phyloP scores from a whole-genome alignment of 2,329 filamentous ascomycete species.

The Xenoacremonium recifei region DNA sequence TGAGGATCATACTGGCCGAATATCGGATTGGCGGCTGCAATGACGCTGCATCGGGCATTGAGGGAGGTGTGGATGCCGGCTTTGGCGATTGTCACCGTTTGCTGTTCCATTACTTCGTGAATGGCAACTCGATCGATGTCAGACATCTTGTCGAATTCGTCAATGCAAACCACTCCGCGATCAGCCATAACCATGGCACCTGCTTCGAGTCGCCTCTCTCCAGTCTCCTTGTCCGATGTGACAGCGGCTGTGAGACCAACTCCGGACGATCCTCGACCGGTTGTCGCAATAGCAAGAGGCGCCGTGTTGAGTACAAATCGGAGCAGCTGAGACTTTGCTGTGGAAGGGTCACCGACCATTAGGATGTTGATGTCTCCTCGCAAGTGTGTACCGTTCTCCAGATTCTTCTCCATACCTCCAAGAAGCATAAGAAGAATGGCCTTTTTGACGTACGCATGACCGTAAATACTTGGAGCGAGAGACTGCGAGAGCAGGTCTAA shows the following conservation, averaged over 20 bases:
- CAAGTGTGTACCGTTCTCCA: conserved; percentile 96
- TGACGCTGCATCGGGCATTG: conserved; percentile 93
- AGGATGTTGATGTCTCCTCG: conserved; percentile 98
- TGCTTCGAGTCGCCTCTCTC: conserved; percentile 89
- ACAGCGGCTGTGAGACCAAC: conserved; percentile 97
- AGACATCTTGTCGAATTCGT: conserved; percentile 99
- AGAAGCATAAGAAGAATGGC: conserved; percentile 93
- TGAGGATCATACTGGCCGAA: conserved; percentile 98
- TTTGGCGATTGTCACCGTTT: conserved; percentile 98
- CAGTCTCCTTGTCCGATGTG: conserved; percentile 95
- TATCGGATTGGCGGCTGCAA: conserved; percentile 95
- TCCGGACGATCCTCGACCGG: conserved; percentile 92
- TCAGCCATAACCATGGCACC: conserved; percentile 99
- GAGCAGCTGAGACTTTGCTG: conserved; percentile 95
- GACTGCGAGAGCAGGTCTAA: conserved; percentile 93
- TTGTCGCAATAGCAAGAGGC: conserved; percentile 93
- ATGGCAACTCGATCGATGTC: conserved; percentile 97
- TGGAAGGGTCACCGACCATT: conserved; percentile 98
- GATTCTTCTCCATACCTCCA: conserved; percentile 95
- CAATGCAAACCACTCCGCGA: conserved; percentile 95
- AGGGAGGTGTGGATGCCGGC: conserved; percentile 96
- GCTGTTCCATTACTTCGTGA: conserved; percentile 99
- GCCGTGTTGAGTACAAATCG: conserved; percentile 97
- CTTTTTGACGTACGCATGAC: conserved; percentile 97
- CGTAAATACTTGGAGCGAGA: conserved; percentile 92